Conservation (phyloP, 2,329 filamentous ascomycete species). For the Juglanconis juglandina region DNA sequence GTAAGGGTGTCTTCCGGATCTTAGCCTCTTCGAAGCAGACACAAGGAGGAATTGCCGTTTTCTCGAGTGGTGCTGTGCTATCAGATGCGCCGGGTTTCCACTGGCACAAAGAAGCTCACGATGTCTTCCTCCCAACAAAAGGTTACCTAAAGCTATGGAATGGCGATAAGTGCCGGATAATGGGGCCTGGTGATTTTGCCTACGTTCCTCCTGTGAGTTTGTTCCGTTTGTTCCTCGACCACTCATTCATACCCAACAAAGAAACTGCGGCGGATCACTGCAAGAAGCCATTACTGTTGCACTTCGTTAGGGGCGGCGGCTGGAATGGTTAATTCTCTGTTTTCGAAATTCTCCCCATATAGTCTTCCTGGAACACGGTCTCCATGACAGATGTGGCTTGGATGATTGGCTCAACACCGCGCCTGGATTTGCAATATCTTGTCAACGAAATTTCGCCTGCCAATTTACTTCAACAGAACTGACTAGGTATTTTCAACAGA, state of each 20-base stretch:
- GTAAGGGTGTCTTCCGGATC: slow-evolving; percentile 49
- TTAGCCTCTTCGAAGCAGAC: slow-evolving; percentile 50
- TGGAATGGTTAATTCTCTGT: too few relatives aligned
- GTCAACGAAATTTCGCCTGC: too few relatives aligned
- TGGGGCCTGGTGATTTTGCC: slow-evolving; percentile 55
- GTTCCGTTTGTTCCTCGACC: slow-evolving; percentile 8
- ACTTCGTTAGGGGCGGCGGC: too few relatives aligned
- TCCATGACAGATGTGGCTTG: too few relatives aligned
- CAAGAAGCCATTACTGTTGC: background rate
- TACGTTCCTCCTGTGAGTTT: slow-evolving; percentile 51
- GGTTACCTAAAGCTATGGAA: slow-evolving; percentile 55
- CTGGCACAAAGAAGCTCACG: slow-evolving; percentile 54
- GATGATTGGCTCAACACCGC: too few relatives aligned
- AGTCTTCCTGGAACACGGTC: too few relatives aligned
- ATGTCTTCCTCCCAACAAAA: slow-evolving; percentile 55
- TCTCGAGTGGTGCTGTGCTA: slow-evolving; percentile 45
- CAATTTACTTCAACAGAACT: background rate
- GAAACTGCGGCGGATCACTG: too few relatives aligned
- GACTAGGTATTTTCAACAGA: slow-evolving; percentile 45
- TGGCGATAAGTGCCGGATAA: slow-evolving; percentile 51
- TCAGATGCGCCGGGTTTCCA: slow-evolving; percentile 51
- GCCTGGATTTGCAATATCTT: too few relatives aligned
- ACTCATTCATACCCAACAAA: too few relatives aligned
- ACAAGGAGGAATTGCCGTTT: slow-evolving; percentile 47
- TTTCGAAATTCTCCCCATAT: too few relatives aligned